Evolutionary conservation across 495 filamentous ascomycete species (phyloP), one percentile per base, ranked within the genome.

Genomic region (Glutinoglossum americanum): DNA sequence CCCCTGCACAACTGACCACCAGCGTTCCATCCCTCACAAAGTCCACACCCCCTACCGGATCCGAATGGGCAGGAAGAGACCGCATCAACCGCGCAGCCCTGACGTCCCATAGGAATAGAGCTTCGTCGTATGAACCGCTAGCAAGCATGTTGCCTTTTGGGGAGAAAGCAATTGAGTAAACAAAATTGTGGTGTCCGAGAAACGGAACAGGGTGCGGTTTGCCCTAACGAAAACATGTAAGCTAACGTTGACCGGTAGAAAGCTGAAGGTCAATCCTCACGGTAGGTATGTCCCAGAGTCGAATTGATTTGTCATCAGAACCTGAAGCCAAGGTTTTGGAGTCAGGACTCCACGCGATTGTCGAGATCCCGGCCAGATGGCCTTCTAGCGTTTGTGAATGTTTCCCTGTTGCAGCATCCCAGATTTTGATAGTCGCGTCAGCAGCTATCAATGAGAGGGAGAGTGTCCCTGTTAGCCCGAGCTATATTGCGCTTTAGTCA

Each of bases 81-180:
- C 87, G 78, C 88, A 98, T 90, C 51, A 86, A 71, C 27, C 79
- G 71, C 3, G 84, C 87, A 0, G 86, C 82, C 0, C 92, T 78
- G 2, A 97, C 84, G 69, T 97, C 92, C 92, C 92, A 98, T 26
- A 97, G 69, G 62, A 94, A 93, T 0, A 98, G 85, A 9, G 93
- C 92, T 73, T 98, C 92, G 63, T 97, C 92, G 69, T 94, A 97
- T 63, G 85, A 90, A 19, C 92, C 93, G 58, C 84, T 89, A 39
- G 84, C 92, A 19, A 98, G 78, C 63, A 95, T 94, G 64, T 96
- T 97, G 39, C 92, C 93, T 69, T 94, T 94, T 0, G 93, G 92
- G 17, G 85, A 86, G 69, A 96, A 98, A 23, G 89, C 87, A 51
- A 98, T 75, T 37, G 82, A 82, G 69, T 90, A 95, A 48, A 98